Conservation (phyloP, 352 stramenopile genomes). For the Phytophthora nicotianae region DNA sequence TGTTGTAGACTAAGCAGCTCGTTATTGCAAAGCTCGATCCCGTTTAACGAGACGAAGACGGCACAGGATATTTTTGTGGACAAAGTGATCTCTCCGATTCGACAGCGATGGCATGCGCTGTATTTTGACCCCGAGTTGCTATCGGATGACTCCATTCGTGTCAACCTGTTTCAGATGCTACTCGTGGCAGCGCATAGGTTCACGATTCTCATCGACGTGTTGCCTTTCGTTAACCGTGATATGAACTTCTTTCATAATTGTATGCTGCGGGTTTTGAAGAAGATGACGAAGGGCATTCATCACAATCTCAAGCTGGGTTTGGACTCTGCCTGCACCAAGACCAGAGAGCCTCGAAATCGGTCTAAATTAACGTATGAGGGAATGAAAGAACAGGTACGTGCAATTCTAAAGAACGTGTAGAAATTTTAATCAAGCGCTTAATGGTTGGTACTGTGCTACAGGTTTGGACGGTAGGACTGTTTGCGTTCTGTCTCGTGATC, state of each 20-base stretch:
- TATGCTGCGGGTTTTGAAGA: conserved; percentile 44
- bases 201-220: conserved; percentile 52
- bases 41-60: conserved; percentile 63
- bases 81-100: conserved; percentile 67
- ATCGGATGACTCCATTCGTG: conserved; percentile 41
- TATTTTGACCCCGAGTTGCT: conserved; percentile 63
- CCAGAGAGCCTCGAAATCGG: neutral
- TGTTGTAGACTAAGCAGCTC: conserved; percentile 36
- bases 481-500: conserved; percentile 45
- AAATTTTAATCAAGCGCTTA: too few species aligned
- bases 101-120: conserved; percentile 72
- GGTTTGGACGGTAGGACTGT: conserved; percentile 51
- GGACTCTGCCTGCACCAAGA: neutral
- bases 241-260: conserved; percentile 50
- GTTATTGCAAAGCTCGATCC: conserved; percentile 50
- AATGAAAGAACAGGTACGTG: conserved; percentile 32
- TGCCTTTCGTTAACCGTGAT: conserved; percentile 53
- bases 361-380: conserved; percentile 15
- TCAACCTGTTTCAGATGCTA: conserved; percentile 72
- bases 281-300: conserved; percentile 54
- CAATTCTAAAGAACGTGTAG: neutral
- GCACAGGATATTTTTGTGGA: conserved; percentile 59
- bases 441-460: conserved; percentile 9
- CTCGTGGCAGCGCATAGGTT: conserved; percentile 59
- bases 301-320: conserved; percentile 31